Conservation (phyloP, 192 early-diverging fungal species). For the Cetraspora pellucida region DNA sequence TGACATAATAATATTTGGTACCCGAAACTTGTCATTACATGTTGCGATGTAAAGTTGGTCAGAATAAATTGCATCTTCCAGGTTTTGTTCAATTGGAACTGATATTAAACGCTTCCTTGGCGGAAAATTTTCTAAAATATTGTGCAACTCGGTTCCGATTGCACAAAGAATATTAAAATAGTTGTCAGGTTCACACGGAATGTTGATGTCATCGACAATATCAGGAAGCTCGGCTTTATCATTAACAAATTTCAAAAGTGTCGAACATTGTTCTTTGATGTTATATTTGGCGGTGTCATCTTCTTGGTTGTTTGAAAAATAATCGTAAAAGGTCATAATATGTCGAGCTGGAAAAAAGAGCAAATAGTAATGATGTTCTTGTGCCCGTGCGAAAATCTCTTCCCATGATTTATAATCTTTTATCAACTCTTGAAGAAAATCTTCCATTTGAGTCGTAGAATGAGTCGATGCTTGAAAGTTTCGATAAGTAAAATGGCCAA, state of each 20-base stretch:
- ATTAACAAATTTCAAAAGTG: not conserved
- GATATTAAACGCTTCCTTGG: not conserved
- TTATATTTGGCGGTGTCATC: not conserved
- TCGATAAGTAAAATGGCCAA: constrained; percentile 36
- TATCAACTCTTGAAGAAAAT: not conserved
- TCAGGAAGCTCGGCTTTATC: not conserved
- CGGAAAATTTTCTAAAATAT: not conserved
- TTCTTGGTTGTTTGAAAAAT: not conserved
- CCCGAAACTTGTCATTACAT: constrained; percentile 29
- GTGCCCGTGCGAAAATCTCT: constrained; percentile 3
- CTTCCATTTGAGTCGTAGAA: not conserved
- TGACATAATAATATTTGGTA: constrained; percentile 36
- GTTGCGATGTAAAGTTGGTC: constrained; percentile 31
- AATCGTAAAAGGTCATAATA: constrained; percentile 34
- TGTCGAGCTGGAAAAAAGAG: constrained; percentile 31
- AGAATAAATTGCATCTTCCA: constrained; percentile 18
- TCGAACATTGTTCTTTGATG: not conserved
- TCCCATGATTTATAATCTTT: constrained; percentile 20
- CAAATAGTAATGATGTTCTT: constrained; percentile 34
- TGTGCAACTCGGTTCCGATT: not conserved
- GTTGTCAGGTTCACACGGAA: not conserved
- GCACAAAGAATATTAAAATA: not conserved
- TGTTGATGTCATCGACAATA: not conserved
- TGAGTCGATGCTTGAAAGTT: constrained; percentile 8
- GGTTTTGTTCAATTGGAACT: not conserved